Evolutionary conservation across 2,329 filamentous ascomycete species (phyloP).

Genomic region (Colletotrichum tanaceti): DNA sequence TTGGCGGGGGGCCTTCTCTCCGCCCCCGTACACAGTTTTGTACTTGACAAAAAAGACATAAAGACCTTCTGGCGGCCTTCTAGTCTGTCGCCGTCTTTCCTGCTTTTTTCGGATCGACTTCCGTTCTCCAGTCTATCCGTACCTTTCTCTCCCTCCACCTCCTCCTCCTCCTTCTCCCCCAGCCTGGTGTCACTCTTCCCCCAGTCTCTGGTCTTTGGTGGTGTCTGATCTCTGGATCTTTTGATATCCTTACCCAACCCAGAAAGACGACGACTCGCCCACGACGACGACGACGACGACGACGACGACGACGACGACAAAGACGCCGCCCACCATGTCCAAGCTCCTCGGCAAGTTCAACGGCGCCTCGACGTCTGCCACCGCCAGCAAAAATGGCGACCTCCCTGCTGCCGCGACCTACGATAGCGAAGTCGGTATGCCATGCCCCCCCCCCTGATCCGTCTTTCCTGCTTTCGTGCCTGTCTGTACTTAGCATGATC

Average conservation of each 20-base stretch:
- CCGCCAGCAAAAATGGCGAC: constrained; percentile 26
- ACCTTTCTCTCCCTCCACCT: no score
- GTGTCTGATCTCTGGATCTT: constrained; percentile 10
- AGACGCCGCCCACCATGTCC: constrained; percentile 22
- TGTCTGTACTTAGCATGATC: neutral
- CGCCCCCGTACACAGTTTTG: no score
- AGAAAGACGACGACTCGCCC: no score
- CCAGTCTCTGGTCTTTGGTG: no score
- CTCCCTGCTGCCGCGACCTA: constrained; percentile 20
- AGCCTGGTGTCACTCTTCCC: neutral
- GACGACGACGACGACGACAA: no score
- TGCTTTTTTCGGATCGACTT: constrained; percentile 12
- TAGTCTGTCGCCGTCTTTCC: neutral
- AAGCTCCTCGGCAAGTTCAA: constrained; percentile 29
- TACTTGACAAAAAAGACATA: constrained; percentile 24
- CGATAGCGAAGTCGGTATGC: constrained; percentile 41
- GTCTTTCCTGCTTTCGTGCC: no score
- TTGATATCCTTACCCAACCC: neutral
- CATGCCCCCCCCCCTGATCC: neutral
- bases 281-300: no score
- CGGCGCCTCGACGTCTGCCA: constrained; percentile 18
- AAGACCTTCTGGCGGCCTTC: constrained; percentile 27
- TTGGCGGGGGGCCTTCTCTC: no score
- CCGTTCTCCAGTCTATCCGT: constrained; percentile 12
- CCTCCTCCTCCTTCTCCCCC: neutral